Evolutionary conservation across 2,329 filamentous ascomycete species (phyloP).

Genomic region (Ophiostoma himal-ulmi): DNA sequence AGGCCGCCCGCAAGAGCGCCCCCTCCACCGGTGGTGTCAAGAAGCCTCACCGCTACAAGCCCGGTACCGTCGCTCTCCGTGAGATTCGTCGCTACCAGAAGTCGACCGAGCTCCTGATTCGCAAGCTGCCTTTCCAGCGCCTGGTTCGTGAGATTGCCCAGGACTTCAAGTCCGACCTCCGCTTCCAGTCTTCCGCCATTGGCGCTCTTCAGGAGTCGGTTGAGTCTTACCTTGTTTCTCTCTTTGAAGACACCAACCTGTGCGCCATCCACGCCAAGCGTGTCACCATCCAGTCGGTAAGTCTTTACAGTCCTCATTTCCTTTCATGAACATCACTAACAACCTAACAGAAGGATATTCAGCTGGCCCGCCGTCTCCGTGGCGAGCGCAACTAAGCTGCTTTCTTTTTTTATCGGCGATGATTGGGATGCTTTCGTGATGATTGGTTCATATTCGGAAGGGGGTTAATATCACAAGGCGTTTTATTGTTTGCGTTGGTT

Average conservation of each 20-base stretch:
- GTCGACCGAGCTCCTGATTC: slow-evolving; percentile 89
- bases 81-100: slow-evolving; percentile 99
- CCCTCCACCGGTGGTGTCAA: slow-evolving; percentile 96
- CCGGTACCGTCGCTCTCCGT: slow-evolving; percentile 91
- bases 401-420: neutral
- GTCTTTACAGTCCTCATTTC: too few species aligned
- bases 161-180: slow-evolving; percentile 90
- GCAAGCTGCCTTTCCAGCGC: slow-evolving; percentile 96
- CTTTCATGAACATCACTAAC: slow-evolving; percentile 33
- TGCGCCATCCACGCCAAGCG: slow-evolving; percentile 99
- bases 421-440: slow-evolving; percentile 40
- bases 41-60: slow-evolving; percentile 89
- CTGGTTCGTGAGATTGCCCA: slow-evolving; percentile 93
- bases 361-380: slow-evolving; percentile 89
- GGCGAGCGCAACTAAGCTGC: slow-evolving; percentile 76
- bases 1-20: slow-evolving; percentile 97
- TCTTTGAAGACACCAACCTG: slow-evolving; percentile 97
- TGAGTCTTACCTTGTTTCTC: slow-evolving; percentile 95
- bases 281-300: slow-evolving; percentile 83
- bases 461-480: slow-evolving; percentile 41
- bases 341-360: slow-evolving; percentile 72
- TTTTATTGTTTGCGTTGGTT: slow-evolving; percentile 39
- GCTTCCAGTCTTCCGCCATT: slow-evolving; percentile 98
- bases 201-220: slow-evolving; percentile 96
- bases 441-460: slow-evolving; percentile 31